Percentiles rank a stretch among this genome's conserved stretches.
Conservation (phyloP, 805 yeast species). For the Kazachstania africana region DNA sequence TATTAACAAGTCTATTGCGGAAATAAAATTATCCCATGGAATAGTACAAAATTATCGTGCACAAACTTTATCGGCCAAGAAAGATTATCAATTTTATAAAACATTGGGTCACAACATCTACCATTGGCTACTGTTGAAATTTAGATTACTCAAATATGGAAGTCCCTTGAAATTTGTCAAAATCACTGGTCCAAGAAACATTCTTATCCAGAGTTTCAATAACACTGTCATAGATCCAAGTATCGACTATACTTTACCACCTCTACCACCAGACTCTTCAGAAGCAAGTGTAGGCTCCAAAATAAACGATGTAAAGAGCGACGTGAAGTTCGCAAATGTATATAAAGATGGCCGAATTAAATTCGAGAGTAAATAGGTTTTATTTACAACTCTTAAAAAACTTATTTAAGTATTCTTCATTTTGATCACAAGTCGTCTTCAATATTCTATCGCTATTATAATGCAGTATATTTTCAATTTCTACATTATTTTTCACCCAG, state of each 20-base stretch:
- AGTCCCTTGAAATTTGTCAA: constrained; percentile 15
- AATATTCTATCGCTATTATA: constrained; percentile 27
- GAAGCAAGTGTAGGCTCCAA: too few relatives aligned
- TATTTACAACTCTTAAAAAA: constrained; percentile 7
- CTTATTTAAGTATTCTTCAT: constrained; percentile 15
- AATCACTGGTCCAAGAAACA: constrained; percentile 25
- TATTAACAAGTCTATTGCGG: constrained; percentile 10
- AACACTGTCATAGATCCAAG: constrained; percentile 2
- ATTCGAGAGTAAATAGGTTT: constrained; percentile 1
- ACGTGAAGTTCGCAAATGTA: constrained; percentile 2
- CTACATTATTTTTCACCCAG: constrained; percentile 31
- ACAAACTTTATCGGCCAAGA: not conserved
- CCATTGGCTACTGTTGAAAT: constrained; percentile 6
- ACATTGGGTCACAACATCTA: not conserved
- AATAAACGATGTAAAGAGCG: too few relatives aligned
- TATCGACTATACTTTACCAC: constrained; percentile 2
- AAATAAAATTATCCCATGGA: constrained; percentile 1
- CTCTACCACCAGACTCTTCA: too few relatives aligned
- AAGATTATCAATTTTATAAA: not conserved
- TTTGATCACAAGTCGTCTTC: constrained; percentile 28
- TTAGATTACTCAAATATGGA: constrained; percentile 11
- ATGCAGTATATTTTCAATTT: constrained; percentile 32
- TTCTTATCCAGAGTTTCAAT: constrained; percentile 20
- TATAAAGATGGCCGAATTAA: constrained; percentile 1
- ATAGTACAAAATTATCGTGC: not conserved